Evolutionary conservation across 805 yeast genomes (phyloP).

Genomic region (Hermanozyma aechmeae): DNA sequence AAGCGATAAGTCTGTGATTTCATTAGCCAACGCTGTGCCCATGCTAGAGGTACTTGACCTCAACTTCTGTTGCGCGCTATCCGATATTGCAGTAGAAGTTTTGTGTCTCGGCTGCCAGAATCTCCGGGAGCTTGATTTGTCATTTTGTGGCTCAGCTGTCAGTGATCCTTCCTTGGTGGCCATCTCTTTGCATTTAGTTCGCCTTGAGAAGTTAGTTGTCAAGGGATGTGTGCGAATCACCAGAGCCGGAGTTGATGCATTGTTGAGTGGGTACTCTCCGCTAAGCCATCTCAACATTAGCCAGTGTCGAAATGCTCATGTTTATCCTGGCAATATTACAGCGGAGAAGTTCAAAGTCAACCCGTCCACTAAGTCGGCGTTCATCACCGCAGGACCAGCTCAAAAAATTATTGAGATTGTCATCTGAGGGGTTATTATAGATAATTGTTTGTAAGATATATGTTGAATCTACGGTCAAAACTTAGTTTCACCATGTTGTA

Average conservation of each 20-base stretch:
- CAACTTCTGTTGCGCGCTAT: slow-evolving; percentile 67
- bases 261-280: slow-evolving; percentile 46
- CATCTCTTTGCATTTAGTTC: slow-evolving; percentile 44
- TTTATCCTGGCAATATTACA: slow-evolving; percentile 49
- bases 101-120: slow-evolving; percentile 57
- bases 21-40: slow-evolving; percentile 54
- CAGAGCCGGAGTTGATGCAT: slow-evolving; percentile 64
- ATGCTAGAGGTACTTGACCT: slow-evolving; percentile 48
- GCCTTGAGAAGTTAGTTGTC: slow-evolving; percentile 39
- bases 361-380: slow-evolving; percentile 47
- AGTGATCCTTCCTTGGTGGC: slow-evolving; percentile 60
- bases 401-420: slow-evolving; percentile 52
- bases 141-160: slow-evolving; percentile 75
- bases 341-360: slow-evolving; percentile 46
- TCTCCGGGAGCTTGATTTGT: slow-evolving; percentile 43
- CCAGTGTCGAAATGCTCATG: slow-evolving; percentile 64
- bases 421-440: slow-evolving; percentile 17
- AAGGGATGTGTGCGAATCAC: slow-evolving; percentile 74
- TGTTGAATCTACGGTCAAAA: too few species aligned
- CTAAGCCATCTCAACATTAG: slow-evolving; percentile 50
- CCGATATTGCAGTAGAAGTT: slow-evolving; percentile 61
- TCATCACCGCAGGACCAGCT: slow-evolving; percentile 44
- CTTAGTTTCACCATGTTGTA: too few species aligned
- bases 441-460: too few species aligned
- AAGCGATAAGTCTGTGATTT: slow-evolving; percentile 54